Percentiles rank a stretch among this genome's conserved stretches.
phyloP scores from a whole-genome alignment of 192 early-diverging fungal genomes.

The Umbelopsis isabellina region DNA sequence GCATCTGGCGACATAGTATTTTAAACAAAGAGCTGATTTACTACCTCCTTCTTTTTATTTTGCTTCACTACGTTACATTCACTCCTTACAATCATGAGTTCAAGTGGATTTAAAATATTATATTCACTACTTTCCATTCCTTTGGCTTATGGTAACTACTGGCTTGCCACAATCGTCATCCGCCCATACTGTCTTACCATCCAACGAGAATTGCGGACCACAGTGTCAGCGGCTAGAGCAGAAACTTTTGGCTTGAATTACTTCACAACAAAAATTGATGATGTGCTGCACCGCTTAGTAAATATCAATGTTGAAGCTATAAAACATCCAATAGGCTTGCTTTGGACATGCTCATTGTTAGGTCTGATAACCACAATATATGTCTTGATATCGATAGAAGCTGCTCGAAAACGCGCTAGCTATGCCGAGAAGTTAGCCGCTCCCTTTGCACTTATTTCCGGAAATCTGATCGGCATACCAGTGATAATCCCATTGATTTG shows the following conservation, averaged over 20 bases:
- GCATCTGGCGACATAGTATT: too few species aligned
- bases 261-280: too few species aligned
- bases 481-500: neutral
- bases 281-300: too few species aligned
- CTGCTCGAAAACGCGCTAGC: neutral
- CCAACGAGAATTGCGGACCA: neutral
- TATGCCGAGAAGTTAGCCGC: neutral
- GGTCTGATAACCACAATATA: neutral
- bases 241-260: too few species aligned
- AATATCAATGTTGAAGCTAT: neutral
- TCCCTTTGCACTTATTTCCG: neutral
- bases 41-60: too few species aligned
- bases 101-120: neutral
- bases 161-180: neutral
- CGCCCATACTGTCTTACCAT: neutral
- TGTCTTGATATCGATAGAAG: neutral
- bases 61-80: too few species aligned
- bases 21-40: too few species aligned
- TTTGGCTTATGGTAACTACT: slow-evolving; percentile 1
- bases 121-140: slow-evolving; percentile 17
- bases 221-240: neutral
- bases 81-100: too few species aligned
- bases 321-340: neutral
- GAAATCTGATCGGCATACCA: neutral
- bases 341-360: neutral